Percentiles rank a stretch among this genome's conserved stretches.
Conservation (phyloP, 768 basidiomycete genomes). For the Lactifluus rugatus region DNA sequence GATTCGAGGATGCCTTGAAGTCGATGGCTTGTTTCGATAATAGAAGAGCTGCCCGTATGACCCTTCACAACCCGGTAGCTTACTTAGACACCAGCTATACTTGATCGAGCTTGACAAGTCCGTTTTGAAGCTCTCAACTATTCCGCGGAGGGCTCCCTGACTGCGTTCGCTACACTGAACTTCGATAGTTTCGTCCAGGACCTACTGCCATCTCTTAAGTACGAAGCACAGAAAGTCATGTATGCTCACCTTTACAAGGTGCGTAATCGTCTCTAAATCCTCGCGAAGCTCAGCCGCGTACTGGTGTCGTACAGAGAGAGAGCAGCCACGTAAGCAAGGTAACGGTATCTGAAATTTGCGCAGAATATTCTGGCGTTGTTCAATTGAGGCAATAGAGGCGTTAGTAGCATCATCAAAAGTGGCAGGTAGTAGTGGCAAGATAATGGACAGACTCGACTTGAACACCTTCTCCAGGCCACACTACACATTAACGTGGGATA, state of each 20-base stretch:
- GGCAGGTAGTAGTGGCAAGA: constrained; percentile 56
- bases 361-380: constrained; percentile 54
- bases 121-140: constrained; percentile 41
- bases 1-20: constrained; percentile 42
- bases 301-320: constrained; percentile 55
- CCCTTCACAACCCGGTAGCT: constrained; percentile 42
- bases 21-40: constrained; percentile 69
- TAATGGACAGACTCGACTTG: constrained; percentile 2
- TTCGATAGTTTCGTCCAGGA: constrained; percentile 58
- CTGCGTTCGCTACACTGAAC: constrained; percentile 56
- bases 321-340: constrained; percentile 55
- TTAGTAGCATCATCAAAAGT: constrained; percentile 43
- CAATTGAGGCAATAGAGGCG: constrained; percentile 40
- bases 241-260: constrained; percentile 54
- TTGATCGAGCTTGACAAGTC: constrained; percentile 30
- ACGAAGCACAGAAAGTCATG: neutral
- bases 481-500: too few relatives aligned
- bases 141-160: constrained; percentile 36
- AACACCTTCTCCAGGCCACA: too few relatives aligned
- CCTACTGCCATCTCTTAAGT: constrained; percentile 44
- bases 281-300: constrained; percentile 67
- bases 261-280: constrained; percentile 53
- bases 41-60: constrained; percentile 59
- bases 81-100: neutral
- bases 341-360: constrained; percentile 66